A percentile compares a stretch with the other conserved stretches of the same genome.
Conservation (phyloP, 176 grass and related monocot species). For the Oryza meyeriana region DNA sequence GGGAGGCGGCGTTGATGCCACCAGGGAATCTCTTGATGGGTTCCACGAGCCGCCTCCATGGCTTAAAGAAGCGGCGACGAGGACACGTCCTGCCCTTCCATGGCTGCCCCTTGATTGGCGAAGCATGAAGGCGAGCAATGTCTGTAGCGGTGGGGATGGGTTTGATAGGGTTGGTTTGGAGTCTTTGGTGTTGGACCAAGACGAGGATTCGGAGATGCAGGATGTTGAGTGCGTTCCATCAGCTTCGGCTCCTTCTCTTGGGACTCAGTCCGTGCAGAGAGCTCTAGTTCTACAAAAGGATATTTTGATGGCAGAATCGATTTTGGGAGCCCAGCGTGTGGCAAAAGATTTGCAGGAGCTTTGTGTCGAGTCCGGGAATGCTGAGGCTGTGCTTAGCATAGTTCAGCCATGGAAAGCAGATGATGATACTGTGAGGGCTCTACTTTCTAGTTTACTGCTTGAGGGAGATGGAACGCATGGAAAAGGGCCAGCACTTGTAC, state of each 20-base stretch:
- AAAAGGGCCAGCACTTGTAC: constrained; percentile 43
- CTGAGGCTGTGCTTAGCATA: constrained; percentile 49
- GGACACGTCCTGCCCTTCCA: constrained; percentile 35
- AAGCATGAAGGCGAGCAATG: not conserved
- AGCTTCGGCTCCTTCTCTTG: constrained; percentile 18
- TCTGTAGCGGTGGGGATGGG: not conserved
- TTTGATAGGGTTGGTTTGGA: not conserved
- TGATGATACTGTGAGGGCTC: constrained; percentile 45
- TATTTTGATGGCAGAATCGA: constrained; percentile 34
- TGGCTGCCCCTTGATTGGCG: constrained; percentile 64
- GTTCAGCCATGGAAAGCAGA: constrained; percentile 71
- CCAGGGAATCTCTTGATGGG: constrained; percentile 22
- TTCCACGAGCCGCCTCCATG: constrained; percentile 51
- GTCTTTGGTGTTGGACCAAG: constrained; percentile 16
- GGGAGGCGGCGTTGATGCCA: not conserved
- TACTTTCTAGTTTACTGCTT: constrained; percentile 52
- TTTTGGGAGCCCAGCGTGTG: constrained; percentile 31
- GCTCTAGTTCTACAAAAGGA: constrained; percentile 41
- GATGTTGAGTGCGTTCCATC: not conserved
- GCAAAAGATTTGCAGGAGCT: constrained; percentile 53
- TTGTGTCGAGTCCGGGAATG: constrained; percentile 53
- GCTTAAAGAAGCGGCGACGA: constrained; percentile 35
- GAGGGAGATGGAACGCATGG: constrained; percentile 18
- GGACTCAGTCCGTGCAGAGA: not conserved
- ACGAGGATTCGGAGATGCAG: constrained; percentile 31